Evolutionary conservation across 148 eudicot genomes (phyloP).

Genomic region (Dianthus caryophyllus): DNA sequence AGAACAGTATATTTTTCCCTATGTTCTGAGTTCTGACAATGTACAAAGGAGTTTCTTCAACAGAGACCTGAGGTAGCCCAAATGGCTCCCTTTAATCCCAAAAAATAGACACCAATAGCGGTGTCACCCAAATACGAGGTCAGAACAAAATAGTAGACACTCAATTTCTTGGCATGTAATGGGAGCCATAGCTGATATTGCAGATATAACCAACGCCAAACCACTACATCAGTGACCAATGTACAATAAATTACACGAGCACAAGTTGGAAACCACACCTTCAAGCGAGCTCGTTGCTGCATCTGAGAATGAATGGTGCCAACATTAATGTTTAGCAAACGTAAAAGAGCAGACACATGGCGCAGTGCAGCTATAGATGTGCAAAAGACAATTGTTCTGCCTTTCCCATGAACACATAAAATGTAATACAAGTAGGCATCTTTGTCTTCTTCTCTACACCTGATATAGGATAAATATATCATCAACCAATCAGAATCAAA

Average conservation of each 20-base stretch:
- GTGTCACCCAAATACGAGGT: neutral
- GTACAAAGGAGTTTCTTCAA: neutral
- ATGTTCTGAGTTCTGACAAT: no score
- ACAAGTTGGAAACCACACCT: constrained; percentile 38
- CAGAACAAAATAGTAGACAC: neutral
- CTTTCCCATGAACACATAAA: constrained; percentile 82
- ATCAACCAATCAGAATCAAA: constrained; percentile 10
- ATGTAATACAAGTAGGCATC: constrained; percentile 92
- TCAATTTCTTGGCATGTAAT: no score
- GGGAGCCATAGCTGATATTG: neutral
- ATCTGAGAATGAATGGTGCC: constrained; percentile 77
- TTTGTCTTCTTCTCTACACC: constrained; percentile 90
- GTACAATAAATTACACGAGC: neutral
- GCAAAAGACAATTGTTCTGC: constrained; percentile 90
- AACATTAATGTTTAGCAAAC: constrained; percentile 53
- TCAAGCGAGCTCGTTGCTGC: constrained; percentile 96
- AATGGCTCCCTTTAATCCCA: no score
- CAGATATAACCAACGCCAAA: neutral
- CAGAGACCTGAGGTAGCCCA: neutral
- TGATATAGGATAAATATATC: constrained; percentile 31
- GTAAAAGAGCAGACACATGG: constrained; percentile 68
- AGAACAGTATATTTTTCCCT: neutral
- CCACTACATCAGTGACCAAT: neutral
- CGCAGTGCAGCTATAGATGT: constrained; percentile 86
- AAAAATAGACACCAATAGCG: neutral